These are phyloP conservation scores for Macrolepiota fuliginosa DNA, from an alignment of 768 basidiomycete species.

Conservation along the genomic window DNA sequence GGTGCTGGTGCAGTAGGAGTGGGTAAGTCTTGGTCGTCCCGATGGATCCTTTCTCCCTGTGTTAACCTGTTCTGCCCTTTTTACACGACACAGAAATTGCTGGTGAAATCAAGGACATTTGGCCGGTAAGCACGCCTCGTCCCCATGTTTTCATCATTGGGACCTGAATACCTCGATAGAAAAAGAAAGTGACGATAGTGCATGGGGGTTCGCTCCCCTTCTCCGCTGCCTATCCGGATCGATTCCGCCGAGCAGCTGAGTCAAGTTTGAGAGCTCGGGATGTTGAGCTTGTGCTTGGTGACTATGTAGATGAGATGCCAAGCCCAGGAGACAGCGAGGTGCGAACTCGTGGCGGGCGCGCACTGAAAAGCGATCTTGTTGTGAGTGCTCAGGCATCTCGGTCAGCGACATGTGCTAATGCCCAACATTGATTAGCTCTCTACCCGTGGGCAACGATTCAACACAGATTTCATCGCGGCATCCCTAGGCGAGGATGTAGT, in stretches of 20 bases:
- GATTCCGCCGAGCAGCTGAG: background rate
- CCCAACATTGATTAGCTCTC: background rate
- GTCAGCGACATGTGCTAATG: background rate
- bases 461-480: background rate
- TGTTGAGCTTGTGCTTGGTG: conserved; percentile 45
- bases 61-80: too few relatives aligned
- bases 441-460: background rate
- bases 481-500: background rate
- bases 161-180: background rate
- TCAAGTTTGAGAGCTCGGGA: conserved; percentile 17
- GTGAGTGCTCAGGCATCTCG: background rate
- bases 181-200: background rate
- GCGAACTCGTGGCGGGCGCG: background rate
- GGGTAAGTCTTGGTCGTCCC: background rate
- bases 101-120: background rate
- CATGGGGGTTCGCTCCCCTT: background rate
- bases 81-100: background rate
- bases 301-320: conserved; percentile 40
- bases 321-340: background rate
- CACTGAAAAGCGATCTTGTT: background rate
- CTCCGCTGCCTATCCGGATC: background rate
- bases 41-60: too few relatives aligned
- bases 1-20: background rate
- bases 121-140: background rate
- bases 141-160: background rate